A percentile compares a stretch with the other conserved stretches of the same genome.
Evolutionary conservation across 306 rosid species (phyloP).

Genomic region (Cajanus cajan): DNA sequence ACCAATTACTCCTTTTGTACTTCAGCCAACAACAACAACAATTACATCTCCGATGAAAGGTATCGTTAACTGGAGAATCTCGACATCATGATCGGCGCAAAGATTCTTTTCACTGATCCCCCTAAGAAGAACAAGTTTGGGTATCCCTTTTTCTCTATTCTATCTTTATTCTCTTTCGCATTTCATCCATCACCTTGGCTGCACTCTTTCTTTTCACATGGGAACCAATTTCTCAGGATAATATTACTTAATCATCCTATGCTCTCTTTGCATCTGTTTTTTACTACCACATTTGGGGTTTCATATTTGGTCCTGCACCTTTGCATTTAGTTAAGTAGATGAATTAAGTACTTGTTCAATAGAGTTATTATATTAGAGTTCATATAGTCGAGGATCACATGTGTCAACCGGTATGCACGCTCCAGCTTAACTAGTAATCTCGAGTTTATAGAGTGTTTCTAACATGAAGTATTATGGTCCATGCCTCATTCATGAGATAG

Average conservation of each 20-base stretch:
- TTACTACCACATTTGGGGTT: background rate
- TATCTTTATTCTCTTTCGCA: constrained; percentile 13
- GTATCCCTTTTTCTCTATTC: constrained; percentile 33
- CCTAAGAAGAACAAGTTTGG: constrained; percentile 75
- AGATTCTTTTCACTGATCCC: constrained; percentile 71
- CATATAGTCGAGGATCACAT: too few relatives aligned
- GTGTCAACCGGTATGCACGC: too few relatives aligned
- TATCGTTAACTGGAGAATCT: constrained; percentile 65
- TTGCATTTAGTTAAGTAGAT: background rate
- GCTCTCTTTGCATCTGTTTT: background rate
- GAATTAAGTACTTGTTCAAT: background rate
- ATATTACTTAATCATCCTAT: too few relatives aligned
- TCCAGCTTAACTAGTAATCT: too few relatives aligned
- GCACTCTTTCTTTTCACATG: background rate
- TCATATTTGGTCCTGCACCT: too few relatives aligned
- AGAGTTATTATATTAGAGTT: background rate
- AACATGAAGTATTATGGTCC: too few relatives aligned
- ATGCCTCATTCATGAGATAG: too few relatives aligned
- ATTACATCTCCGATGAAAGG: constrained; percentile 36
- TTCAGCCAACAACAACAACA: background rate
- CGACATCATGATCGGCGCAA: constrained; percentile 67
- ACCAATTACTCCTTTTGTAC: constrained; percentile 7
- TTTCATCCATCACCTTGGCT: constrained; percentile 39
- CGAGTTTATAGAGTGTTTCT: too few relatives aligned
- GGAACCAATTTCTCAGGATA: too few relatives aligned